Evolutionary conservation across 164 flowering plant species (phyloP).

Genomic region (Tetracentron sinense): DNA sequence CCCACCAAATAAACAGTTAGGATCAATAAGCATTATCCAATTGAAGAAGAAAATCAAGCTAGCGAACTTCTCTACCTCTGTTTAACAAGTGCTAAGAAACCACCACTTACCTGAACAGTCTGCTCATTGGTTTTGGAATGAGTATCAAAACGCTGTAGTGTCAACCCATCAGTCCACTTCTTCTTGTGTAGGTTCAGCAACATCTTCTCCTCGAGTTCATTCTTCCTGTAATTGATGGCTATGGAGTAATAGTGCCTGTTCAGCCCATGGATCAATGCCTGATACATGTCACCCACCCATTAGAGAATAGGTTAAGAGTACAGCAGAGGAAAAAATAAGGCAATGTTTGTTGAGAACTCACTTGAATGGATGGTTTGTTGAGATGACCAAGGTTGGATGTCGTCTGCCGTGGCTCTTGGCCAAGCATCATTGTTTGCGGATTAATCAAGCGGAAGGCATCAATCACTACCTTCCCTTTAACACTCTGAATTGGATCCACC

Average conservation of each 20-base stretch:
- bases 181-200: conserved; percentile 80
- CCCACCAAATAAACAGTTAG: too few relatives aligned
- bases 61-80: background rate
- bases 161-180: conserved; percentile 86
- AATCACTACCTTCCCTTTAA: too few relatives aligned
- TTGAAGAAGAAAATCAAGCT: too few relatives aligned
- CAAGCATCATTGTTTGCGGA: too few relatives aligned
- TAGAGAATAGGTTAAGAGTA: background rate
- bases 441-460: too few relatives aligned
- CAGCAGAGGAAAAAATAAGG: background rate
- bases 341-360: conserved; percentile 24
- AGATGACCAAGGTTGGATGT: too few relatives aligned
- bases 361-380: conserved; percentile 75
- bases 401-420: conserved; percentile 7
- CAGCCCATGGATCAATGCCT: conserved; percentile 78
- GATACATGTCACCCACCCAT: conserved; percentile 10
- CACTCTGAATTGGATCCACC: too few relatives aligned
- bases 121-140: too few relatives aligned
- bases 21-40: too few relatives aligned
- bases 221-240: conserved; percentile 76
- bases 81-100: background rate
- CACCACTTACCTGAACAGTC: conserved; percentile 55
- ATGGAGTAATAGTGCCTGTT: conserved; percentile 78
- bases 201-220: too few relatives aligned
- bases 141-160: too few relatives aligned